A percentile compares a stretch with the other conserved stretches of the same genome.
These are phyloP conservation scores for Ehretia macrophylla DNA, from an alignment of 257 asterid species.

Conservation along the genomic window DNA sequence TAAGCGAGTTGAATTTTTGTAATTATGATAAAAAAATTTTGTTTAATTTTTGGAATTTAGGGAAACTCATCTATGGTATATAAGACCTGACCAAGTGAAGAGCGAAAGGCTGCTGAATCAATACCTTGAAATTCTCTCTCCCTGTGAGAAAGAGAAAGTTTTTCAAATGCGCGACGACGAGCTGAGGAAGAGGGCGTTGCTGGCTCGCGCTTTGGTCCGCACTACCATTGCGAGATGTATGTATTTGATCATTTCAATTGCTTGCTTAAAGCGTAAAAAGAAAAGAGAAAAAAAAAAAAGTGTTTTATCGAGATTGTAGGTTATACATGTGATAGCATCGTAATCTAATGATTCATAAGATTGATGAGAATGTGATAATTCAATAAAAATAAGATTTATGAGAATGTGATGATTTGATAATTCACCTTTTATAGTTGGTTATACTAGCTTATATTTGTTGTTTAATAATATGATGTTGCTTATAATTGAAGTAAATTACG, in stretches of 20 bases:
- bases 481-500: no score
- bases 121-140: slow-evolving; percentile 61
- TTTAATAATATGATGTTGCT: no score
- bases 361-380: no score
- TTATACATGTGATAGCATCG: no score
- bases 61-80: slow-evolving; percentile 87
- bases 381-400: no score
- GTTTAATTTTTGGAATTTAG: slow-evolving; percentile 25
- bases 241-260: not conserved
- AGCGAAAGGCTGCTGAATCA: slow-evolving; percentile 47
- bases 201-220: slow-evolving; percentile 74
- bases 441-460: no score
- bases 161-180: slow-evolving; percentile 47
- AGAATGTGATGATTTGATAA: no score
- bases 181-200: slow-evolving; percentile 57
- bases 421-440: no score
- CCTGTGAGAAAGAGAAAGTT: slow-evolving; percentile 62
- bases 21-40: slow-evolving; percentile 1
- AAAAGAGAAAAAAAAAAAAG: no score
- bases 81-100: slow-evolving; percentile 64
- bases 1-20: not conserved
- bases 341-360: no score
- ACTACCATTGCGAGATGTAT: slow-evolving; percentile 88
- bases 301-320: no score
- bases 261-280: no score